Base-by-base conservation (phyloP, 371 early-diverging fungal genomes). In the Phascolomyces articulosus region DNA sequence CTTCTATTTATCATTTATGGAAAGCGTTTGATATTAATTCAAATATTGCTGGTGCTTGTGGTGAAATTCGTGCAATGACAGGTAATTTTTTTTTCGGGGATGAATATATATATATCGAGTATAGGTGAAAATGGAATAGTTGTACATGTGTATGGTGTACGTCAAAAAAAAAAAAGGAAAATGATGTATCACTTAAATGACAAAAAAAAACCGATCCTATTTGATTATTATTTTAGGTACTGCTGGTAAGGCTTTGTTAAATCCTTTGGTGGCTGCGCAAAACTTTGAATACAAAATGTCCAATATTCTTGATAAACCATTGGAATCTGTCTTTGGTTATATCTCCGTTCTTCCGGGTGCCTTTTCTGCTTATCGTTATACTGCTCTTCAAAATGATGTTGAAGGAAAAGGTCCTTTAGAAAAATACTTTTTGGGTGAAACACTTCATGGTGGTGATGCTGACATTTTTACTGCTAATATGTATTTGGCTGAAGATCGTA, bases 271-370 rank as follows among this genome's bases (percentile, higher is more conserved):
- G 4, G 97, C 96, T 6, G 90, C 69, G 2, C 95, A 94, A 69
- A 91, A 93, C 77, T 94, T 93, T 80, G 93, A 85, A 63, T 93
- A 92, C 82, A 93, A 93, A 68, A 93, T 93, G 89, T 86, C 87
- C 62, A 94, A 93, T 67, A 93, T 94, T 73, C 76, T 94, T 27
- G 94, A 93, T 75, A 94, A 94, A 74, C 93, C 95, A 0, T 80
- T 94, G 16, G 95, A 94, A 70, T 89, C 90, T 10, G 88, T 90
- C 28, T 91, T 91, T 83, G 94, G 94, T 16, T 91, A 90, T 63
- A 93, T 93, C 66, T 88, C 91, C 13, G 95, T 93, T 28, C 79
- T 92, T 53, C 92, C 92, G 26, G 93, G 93, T 70, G 93, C 93
- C 34, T 94, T 94, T 68, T 92, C 92, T 7, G 95, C 95, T 18